Conservation (phyloP, 2,329 filamentous ascomycete species). For the Elsinoe arachidis region DNA sequence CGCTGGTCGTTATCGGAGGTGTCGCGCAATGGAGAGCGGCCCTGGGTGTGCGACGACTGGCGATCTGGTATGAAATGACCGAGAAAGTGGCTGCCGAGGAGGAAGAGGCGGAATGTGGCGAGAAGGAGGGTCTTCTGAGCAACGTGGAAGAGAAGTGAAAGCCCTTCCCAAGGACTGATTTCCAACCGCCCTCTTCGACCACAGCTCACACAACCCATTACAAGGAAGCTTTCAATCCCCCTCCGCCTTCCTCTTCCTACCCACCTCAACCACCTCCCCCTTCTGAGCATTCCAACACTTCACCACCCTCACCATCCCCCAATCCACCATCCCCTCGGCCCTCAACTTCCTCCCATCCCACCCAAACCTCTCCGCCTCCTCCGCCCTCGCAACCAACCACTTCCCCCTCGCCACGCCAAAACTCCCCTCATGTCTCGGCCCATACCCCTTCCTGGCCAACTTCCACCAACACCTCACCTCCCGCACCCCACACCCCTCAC, state of each 20-base stretch:
- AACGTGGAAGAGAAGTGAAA: not conserved
- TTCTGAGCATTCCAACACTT: not conserved
- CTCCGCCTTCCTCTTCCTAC: not conserved
- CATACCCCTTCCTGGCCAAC: not conserved
- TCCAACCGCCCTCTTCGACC: not conserved
- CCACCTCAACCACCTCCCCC: not conserved
- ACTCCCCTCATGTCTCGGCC: not conserved
- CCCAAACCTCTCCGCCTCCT: conserved; percentile 2
- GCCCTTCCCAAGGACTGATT: not conserved
- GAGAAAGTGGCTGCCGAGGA: not conserved
- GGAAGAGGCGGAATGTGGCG: not conserved
- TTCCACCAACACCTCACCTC: conserved; percentile 16
- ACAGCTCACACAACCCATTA: not conserved
- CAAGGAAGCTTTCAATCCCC: not conserved
- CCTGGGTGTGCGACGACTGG: conserved; percentile 13
- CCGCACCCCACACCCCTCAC: conserved; percentile 14
- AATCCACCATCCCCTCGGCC: not conserved
- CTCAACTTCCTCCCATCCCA: not conserved
- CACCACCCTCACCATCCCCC: conserved; percentile 11
- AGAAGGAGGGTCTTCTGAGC: conserved; percentile 11
- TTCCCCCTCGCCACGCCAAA: conserved; percentile 10
- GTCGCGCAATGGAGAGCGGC: conserved; percentile 41
- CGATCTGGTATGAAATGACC: conserved; percentile 13
- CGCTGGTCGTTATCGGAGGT: conserved; percentile 37
- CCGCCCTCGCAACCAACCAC: conserved; percentile 1